Evolutionary conservation across 2,329 filamentous ascomycete genomes (phyloP).

Genomic region (Ceratocystis lukuohia): DNA sequence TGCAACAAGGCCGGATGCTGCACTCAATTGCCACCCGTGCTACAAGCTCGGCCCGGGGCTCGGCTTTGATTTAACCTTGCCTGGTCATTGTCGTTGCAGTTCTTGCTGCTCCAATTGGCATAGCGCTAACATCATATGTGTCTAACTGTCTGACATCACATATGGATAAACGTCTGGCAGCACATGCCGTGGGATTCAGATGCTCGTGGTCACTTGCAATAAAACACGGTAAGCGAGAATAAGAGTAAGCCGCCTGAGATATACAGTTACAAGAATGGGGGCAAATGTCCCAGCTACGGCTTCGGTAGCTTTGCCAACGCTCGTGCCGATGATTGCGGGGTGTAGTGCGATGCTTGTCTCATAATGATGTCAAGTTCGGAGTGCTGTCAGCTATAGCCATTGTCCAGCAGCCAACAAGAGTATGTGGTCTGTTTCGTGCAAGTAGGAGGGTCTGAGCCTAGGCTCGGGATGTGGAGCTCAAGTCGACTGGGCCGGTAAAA

Average conservation of each 20-base stretch:
- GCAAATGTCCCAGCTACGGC: neutral
- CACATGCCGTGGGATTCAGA: conserved; percentile 37
- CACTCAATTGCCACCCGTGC: no score
- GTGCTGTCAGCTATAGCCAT: conserved; percentile 34
- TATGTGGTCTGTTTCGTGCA: conserved; percentile 31
- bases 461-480: no score
- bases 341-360: conserved; percentile 38
- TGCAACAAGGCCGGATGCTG: no score
- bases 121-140: conserved; percentile 39
- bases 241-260: conserved; percentile 37
- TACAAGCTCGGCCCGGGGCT: no score
- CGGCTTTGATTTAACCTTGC: no score
- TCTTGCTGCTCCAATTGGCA: conserved; percentile 24
- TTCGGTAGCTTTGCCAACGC: conserved; percentile 28
- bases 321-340: conserved; percentile 40
- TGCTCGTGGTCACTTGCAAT: conserved; percentile 43
- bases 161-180: conserved; percentile 55
- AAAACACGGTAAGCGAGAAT: conserved; percentile 33
- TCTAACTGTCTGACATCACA: conserved; percentile 40
- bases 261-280: conserved; percentile 32
- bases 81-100: no score
- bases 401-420: conserved; percentile 33
- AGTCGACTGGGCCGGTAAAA: neutral
- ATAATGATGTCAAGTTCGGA: conserved; percentile 33
- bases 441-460: neutral